Conservation (phyloP, 805 yeast genomes). For the Myxozyma neotropica region DNA sequence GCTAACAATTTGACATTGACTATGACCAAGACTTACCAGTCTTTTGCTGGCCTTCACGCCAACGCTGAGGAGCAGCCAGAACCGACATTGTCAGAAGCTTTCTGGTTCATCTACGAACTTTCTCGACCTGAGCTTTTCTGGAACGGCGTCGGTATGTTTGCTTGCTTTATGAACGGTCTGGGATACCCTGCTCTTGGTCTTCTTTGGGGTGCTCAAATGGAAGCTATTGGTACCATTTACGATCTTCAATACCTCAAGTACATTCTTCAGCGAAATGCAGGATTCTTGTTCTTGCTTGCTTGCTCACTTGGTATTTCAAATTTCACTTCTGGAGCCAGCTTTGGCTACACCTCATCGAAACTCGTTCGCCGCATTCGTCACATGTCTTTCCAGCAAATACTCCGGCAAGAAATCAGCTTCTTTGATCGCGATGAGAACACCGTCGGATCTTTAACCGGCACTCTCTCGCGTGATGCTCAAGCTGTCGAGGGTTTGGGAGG, state of each 20-base stretch:
- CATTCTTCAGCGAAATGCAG: slow-evolving; percentile 29
- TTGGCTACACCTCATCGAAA: slow-evolving; percentile 32
- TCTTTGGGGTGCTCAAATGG: slow-evolving; percentile 24
- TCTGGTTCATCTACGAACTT: slow-evolving; percentile 25
- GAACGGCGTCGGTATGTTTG: slow-evolving; percentile 24
- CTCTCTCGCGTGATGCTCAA: slow-evolving; percentile 39
- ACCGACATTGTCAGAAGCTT: slow-evolving; percentile 21
- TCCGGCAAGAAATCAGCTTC: slow-evolving; percentile 39
- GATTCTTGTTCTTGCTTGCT: slow-evolving; percentile 29
- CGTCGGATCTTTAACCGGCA: slow-evolving; percentile 38
- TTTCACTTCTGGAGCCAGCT: slow-evolving; percentile 22
- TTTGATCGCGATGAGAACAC: slow-evolving; percentile 39
- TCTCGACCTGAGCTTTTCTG: slow-evolving; percentile 28
- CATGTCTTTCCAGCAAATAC: slow-evolving; percentile 34
- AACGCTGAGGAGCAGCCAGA: slow-evolving; percentile 4
- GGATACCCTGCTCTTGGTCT: slow-evolving; percentile 32
- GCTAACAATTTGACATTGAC: slow-evolving; percentile 10
- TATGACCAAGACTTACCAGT: slow-evolving; percentile 15
- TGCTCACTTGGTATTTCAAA: slow-evolving; percentile 29
- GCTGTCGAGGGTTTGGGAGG: slow-evolving; percentile 41
- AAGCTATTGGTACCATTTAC: slow-evolving; percentile 15
- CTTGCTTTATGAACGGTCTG: slow-evolving; percentile 30
- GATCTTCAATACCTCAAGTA: slow-evolving; percentile 15
- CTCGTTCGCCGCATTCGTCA: slow-evolving; percentile 38
- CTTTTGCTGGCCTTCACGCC: neutral